Percentiles rank a stretch among this genome's conserved stretches.
Evolutionary conservation across 1,139 yeast species (phyloP).

Genomic region (Scheffersomyces parashehatae): DNA sequence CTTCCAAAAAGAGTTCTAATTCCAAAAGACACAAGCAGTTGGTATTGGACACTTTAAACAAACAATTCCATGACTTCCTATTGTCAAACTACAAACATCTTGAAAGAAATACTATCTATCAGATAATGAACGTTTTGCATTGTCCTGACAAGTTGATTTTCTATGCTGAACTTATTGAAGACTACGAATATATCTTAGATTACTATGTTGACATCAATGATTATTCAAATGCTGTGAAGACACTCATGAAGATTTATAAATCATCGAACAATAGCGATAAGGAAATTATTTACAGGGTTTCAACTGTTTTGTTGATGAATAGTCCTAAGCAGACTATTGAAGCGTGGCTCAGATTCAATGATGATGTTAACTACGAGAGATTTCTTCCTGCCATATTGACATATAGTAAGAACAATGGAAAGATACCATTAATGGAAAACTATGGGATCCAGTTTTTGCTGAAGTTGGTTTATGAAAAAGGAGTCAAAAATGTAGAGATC

Average conservation of each 20-base stretch:
- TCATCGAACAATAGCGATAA: conserved; percentile 28
- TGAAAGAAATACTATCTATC: conserved; percentile 69
- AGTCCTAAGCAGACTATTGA: conserved; percentile 71
- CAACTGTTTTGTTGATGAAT: conserved; percentile 69
- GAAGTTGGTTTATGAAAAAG: conserved; percentile 57
- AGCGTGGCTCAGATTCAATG: conserved; percentile 67
- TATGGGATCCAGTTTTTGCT: conserved; percentile 67
- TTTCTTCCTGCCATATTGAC: conserved; percentile 76
- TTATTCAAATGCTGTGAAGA: conserved; percentile 73
- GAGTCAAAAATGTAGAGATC: conserved; percentile 49
- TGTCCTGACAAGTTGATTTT: conserved; percentile 61
- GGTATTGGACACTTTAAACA: conserved; percentile 17
- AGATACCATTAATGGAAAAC: conserved; percentile 42
- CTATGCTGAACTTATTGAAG: conserved; percentile 70
- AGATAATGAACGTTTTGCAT: conserved; percentile 67
- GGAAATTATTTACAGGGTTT: conserved; percentile 59
- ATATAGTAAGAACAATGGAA: conserved; percentile 52
- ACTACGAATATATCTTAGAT: conserved; percentile 65
- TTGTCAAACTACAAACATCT: conserved; percentile 47
- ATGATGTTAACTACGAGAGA: conserved; percentile 52
- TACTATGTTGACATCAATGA: conserved; percentile 68
- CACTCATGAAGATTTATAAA: conserved; percentile 50
- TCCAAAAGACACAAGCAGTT: conserved; percentile 3
- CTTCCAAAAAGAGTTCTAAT: background rate
- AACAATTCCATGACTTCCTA: conserved; percentile 54